Evolutionary conservation across 2,329 filamentous ascomycete genomes (phyloP).

Genomic region (Fusarium guadeloupense): DNA sequence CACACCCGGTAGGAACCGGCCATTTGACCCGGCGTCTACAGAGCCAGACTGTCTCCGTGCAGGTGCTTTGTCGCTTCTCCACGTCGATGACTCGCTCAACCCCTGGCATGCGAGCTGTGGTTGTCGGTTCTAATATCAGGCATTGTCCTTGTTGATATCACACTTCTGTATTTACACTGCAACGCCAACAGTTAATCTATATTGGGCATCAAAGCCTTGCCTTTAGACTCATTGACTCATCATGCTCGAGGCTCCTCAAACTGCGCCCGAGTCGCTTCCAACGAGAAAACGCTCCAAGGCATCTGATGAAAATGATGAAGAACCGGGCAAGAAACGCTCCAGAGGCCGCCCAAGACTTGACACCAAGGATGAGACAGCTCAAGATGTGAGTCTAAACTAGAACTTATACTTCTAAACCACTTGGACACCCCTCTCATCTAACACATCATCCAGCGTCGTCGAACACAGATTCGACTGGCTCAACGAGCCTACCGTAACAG

Average conservation of each 20-base stretch:
- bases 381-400: slow-evolving; percentile 68
- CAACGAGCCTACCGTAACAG: slow-evolving; percentile 86
- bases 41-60: background rate
- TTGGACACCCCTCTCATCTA: slow-evolving; percentile 19
- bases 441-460: slow-evolving; percentile 67
- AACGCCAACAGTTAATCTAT: background rate
- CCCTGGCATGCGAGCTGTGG: background rate
- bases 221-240: background rate
- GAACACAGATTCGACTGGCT: slow-evolving; percentile 87
- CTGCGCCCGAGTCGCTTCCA: background rate
- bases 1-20: slow-evolving; percentile 9
- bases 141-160: background rate
- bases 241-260: slow-evolving; percentile 23
- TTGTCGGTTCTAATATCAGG: background rate
- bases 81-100: background rate
- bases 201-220: background rate
- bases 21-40: background rate
- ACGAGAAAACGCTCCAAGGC: slow-evolving; percentile 39
- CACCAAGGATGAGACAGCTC: slow-evolving; percentile 79
- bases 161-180: background rate
- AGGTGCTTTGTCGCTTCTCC: no score
- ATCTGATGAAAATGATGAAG: slow-evolving; percentile 46
- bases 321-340: slow-evolving; percentile 65
- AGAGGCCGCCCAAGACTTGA: slow-evolving; percentile 80
- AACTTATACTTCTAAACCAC: background rate